phyloP scores from a whole-genome alignment of 2,329 filamentous ascomycete species.

The Stylonectria norvegica region DNA sequence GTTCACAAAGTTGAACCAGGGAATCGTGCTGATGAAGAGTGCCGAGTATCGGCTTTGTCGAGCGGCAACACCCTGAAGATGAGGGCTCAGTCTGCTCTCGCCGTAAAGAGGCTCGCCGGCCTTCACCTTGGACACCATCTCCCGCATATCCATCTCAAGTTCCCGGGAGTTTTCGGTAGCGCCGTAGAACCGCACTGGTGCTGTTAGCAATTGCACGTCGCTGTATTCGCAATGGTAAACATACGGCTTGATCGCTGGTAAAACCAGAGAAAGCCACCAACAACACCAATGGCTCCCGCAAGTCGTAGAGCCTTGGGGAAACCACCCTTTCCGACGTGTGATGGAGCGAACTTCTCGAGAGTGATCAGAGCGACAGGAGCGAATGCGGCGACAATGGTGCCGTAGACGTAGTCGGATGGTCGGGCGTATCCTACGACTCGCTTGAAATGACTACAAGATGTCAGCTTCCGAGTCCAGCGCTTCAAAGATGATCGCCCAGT shows the following conservation, averaged over 20 bases:
- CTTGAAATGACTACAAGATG: conserved; percentile 70
- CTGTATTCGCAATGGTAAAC: conserved; percentile 30
- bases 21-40: conserved; percentile 77
- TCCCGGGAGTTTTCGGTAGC: conserved; percentile 90
- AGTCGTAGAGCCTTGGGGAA: conserved; percentile 82
- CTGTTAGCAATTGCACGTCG: neutral
- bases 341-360: conserved; percentile 83
- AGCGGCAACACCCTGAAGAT: conserved; percentile 90
- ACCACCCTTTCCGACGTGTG: conserved; percentile 76
- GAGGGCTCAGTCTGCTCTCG: conserved; percentile 69
- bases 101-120: conserved; percentile 87
- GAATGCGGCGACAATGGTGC: conserved; percentile 63
- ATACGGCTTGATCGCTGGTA: conserved; percentile 82
- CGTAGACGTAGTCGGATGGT: conserved; percentile 75
- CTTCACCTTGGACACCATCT: conserved; percentile 98
- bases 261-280: conserved; percentile 78
- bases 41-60: conserved; percentile 90
- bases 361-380: conserved; percentile 71
- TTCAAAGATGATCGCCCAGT: no score
- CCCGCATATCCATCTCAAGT: conserved; percentile 91
- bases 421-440: conserved; percentile 87
- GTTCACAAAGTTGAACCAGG: conserved; percentile 99
- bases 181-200: conserved; percentile 87
- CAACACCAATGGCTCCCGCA: conserved; percentile 65
- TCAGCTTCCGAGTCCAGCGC: conserved; percentile 22